Conservation (phyloP, 164 flowering plant species). For the Macadamia integrifolia region DNA sequence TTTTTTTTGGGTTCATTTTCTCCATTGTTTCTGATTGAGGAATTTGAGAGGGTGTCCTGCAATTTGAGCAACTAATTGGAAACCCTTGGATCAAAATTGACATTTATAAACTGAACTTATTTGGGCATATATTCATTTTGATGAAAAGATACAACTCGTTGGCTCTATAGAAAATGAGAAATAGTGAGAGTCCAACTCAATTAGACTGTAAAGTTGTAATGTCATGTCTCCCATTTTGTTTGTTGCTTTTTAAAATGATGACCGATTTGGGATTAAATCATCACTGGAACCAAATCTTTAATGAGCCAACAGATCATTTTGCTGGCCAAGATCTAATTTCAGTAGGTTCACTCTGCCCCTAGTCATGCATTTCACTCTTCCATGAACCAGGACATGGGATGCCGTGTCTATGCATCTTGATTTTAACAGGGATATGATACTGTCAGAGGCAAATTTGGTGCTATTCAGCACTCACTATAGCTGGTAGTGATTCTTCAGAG, state of each 20-base stretch:
- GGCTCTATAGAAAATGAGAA: too few species aligned
- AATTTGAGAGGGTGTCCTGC: not conserved
- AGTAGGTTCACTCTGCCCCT: not conserved
- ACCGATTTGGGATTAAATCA: too few species aligned
- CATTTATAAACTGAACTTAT: not conserved
- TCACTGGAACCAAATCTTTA: too few species aligned
- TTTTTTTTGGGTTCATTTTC: not conserved
- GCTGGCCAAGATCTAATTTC: not conserved
- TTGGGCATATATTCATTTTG: not conserved
- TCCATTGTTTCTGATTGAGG: not conserved
- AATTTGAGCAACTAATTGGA: not conserved
- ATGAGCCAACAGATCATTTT: not conserved
- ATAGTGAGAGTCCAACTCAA: too few species aligned
- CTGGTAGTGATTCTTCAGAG: not conserved
- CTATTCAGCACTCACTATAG: not conserved
- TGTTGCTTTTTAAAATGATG: not conserved
- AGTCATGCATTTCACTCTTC: not conserved
- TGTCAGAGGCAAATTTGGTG: not conserved
- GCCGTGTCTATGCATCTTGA: not conserved
- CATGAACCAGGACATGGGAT: not conserved
- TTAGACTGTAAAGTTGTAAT: not conserved
- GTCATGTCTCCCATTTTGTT: not conserved
- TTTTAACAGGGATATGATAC: not conserved
- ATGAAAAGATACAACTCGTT: too few species aligned
- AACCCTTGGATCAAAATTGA: not conserved